phyloP scores from a whole-genome alignment of 352 stramenopile species.

The Plasmopara muralis region DNA sequence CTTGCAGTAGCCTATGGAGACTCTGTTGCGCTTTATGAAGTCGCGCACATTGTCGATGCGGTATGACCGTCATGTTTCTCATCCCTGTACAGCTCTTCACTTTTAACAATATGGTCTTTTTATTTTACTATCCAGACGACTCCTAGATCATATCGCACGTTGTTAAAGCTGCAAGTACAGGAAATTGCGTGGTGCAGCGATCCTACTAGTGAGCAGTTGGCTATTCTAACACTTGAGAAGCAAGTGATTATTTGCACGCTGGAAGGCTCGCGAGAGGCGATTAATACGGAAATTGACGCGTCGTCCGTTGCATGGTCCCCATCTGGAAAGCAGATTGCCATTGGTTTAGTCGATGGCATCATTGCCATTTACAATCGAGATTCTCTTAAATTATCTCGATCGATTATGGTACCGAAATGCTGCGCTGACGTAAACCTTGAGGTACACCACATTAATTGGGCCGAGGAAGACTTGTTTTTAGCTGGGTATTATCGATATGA shows the following conservation, averaged over 20 bases:
- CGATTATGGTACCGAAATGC: constrained; percentile 33
- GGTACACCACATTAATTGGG: constrained; percentile 70
- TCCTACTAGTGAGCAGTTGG: constrained; percentile 19
- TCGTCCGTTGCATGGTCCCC: constrained; percentile 50
- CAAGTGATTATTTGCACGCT: constrained; percentile 35
- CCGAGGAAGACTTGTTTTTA: constrained; percentile 56
- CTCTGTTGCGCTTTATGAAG: constrained; percentile 47
- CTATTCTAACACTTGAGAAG: constrained; percentile 38
- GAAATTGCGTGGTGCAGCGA: constrained; percentile 47
- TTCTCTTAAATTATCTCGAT: constrained; percentile 24
- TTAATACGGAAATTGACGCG: constrained; percentile 17
- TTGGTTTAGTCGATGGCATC: constrained; percentile 29
- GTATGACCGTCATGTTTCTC: constrained; percentile 19
- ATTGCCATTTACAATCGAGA: constrained; percentile 31
- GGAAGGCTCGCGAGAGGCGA: constrained; percentile 13
- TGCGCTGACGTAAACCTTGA: constrained; percentile 30
- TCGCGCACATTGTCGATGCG: constrained; percentile 42
- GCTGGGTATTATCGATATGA: constrained; percentile 54
- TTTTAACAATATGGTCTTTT: constrained; percentile 1
- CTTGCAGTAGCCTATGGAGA: constrained; percentile 48
- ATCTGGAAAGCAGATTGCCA: constrained; percentile 33
- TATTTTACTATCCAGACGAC: constrained; percentile 14
- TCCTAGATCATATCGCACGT: constrained; percentile 32
- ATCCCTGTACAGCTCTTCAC: constrained; percentile 2
- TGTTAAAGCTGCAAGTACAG: constrained; percentile 31